Conservation (phyloP, 768 basidiomycete species). For the Mycena rebaudengoi region DNA sequence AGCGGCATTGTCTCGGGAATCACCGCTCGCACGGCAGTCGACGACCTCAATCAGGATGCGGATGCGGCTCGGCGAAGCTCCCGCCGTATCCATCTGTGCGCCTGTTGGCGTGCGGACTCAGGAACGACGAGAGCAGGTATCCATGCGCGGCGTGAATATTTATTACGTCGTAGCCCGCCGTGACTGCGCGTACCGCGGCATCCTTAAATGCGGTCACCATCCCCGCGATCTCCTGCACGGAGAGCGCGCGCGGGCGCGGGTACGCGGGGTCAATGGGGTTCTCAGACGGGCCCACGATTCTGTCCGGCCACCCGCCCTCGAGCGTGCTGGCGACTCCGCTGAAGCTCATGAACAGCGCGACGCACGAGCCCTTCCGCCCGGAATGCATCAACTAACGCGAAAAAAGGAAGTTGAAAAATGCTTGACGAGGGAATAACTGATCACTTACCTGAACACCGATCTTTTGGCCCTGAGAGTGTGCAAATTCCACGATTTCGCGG, state of each 20-base stretch:
- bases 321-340: not conserved
- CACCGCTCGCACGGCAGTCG: constrained; percentile 56
- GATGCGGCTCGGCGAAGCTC: constrained; percentile 59
- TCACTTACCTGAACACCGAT: constrained; percentile 54
- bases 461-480: constrained; percentile 60
- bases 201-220: constrained; percentile 14
- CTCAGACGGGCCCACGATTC: constrained; percentile 10
- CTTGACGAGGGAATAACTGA: too few relatives aligned
- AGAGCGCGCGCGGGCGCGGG: constrained; percentile 34
- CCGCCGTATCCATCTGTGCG: constrained; percentile 48
- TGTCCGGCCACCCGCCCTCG: constrained; percentile 23
- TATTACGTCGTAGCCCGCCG: constrained; percentile 53
- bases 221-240: constrained; percentile 14
- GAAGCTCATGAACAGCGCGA: not conserved
- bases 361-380: constrained; percentile 59
- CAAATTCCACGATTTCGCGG: constrained; percentile 55
- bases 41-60: constrained; percentile 60
- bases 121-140: constrained; percentile 53
- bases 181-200: constrained; percentile 48
- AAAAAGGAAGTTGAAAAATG: too few relatives aligned
- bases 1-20: constrained; percentile 63
- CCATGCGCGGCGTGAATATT: constrained; percentile 62
- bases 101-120: constrained; percentile 57
- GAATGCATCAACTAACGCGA: constrained; percentile 72
- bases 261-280: not conserved